A percentile compares a stretch with the other conserved stretches of the same genome.
Evolutionary conservation across 2,329 filamentous ascomycete genomes (phyloP).

Genomic region (Ophiostoma populinum): DNA sequence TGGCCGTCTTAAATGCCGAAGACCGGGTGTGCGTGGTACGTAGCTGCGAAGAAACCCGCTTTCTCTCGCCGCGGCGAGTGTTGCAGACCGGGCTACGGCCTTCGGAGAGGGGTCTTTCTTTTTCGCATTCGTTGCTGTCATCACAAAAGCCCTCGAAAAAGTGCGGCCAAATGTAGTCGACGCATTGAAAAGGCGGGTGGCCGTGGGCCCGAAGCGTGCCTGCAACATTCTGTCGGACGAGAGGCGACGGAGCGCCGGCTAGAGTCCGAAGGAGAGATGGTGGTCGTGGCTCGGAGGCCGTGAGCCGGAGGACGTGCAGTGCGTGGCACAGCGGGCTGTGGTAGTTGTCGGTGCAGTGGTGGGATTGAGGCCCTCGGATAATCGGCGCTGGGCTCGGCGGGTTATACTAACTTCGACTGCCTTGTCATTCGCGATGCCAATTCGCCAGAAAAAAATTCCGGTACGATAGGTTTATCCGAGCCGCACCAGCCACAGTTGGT

Average conservation of each 20-base stretch:
- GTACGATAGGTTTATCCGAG: constrained; percentile 5
- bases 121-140: constrained; percentile 7
- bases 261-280: too few relatives aligned
- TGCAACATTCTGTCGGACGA: constrained; percentile 39
- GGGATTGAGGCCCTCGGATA: too few relatives aligned
- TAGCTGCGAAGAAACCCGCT: constrained; percentile 57
- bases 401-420: too few relatives aligned
- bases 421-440: neutral
- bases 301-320: too few relatives aligned
- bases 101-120: neutral
- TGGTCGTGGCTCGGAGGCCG: too few relatives aligned
- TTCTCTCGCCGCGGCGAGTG: constrained; percentile 14
- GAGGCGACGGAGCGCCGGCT: too few relatives aligned
- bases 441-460: neutral
- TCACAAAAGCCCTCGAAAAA: constrained; percentile 14
- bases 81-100: neutral
- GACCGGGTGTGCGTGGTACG: constrained; percentile 81
- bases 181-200: constrained; percentile 11
- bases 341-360: too few relatives aligned
- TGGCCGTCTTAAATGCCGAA: constrained; percentile 78
- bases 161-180: neutral
- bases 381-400: too few relatives aligned
- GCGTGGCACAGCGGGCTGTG: too few relatives aligned
- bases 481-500: constrained; percentile 4
- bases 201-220: constrained; percentile 39